Percentiles rank a stretch among this genome's conserved stretches.
Evolutionary conservation across 164 flowering plant genomes (phyloP).

Genomic region (Piper betle): DNA sequence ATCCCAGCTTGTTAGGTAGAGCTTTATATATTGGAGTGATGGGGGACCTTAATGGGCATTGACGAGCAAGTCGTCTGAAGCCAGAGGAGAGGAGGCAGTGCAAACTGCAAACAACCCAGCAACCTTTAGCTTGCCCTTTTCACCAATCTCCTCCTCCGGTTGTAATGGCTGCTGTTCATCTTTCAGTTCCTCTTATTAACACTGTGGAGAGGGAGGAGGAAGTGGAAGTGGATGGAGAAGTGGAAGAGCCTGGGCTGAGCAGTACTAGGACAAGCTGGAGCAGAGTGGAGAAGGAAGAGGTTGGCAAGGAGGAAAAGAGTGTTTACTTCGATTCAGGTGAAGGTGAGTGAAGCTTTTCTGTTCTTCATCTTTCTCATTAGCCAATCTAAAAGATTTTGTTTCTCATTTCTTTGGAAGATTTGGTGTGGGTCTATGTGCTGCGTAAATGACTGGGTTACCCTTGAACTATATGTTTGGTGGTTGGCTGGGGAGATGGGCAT

Average conservation of each 20-base stretch:
- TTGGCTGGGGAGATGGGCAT: not conserved
- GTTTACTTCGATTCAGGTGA: slow-evolving; percentile 3
- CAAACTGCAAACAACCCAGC: too few species aligned
- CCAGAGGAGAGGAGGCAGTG: too few species aligned
- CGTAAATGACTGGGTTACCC: not conserved
- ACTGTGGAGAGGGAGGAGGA: not conserved
- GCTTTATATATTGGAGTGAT: too few species aligned
- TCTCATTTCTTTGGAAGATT: not conserved
- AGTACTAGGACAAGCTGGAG: not conserved
- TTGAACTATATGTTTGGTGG: not conserved
- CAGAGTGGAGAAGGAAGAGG: slow-evolving; percentile 3
- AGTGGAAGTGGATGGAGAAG: not conserved
- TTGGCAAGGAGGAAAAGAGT: not conserved
- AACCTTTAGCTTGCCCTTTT: not conserved
- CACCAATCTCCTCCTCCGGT: not conserved
- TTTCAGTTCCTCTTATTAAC: not conserved
- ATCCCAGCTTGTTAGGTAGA: too few species aligned
- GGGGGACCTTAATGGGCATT: too few species aligned
- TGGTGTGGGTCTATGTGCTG: not conserved
- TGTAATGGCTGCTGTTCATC: not conserved
- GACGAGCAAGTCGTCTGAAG: too few species aligned
- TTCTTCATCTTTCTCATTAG: not conserved
- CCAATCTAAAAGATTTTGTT: not conserved
- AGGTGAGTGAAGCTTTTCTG: not conserved
- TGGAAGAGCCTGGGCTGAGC: not conserved